phyloP scores from a whole-genome alignment of 208 protist genomes.

The Leishmania aethiopica region DNA sequence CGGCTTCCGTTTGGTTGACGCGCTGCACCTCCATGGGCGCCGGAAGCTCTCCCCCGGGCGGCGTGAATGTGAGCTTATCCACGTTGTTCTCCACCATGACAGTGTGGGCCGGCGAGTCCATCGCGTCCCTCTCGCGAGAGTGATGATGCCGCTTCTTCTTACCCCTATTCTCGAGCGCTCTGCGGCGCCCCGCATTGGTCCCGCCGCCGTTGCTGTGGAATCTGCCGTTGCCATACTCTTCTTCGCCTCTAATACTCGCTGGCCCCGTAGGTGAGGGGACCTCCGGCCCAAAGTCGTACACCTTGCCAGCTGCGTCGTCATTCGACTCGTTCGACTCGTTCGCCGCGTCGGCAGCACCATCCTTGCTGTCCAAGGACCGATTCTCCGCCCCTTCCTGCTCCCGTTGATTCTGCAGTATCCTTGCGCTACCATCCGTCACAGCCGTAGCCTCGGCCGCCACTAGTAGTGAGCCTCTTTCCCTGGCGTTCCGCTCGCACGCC shows the following conservation, averaged over 20 bases:
- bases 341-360: not conserved
- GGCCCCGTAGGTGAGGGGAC: not conserved
- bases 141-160: constrained; percentile 6
- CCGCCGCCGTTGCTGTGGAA: not conserved
- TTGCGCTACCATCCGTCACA: too few species aligned
- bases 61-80: constrained; percentile 11
- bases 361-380: constrained; percentile 15
- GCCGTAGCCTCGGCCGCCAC: not conserved
- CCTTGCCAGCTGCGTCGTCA: not conserved
- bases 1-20: not conserved
- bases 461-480: not conserved
- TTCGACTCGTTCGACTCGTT: not conserved
- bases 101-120: not conserved
- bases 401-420: constrained; percentile 1
- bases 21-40: constrained; percentile 1
- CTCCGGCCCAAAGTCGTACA: constrained; percentile 2
- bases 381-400: constrained; percentile 18
- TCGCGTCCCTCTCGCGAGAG: not conserved
- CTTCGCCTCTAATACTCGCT: not conserved
- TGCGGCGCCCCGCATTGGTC: not conserved
- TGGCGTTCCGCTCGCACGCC: not conserved
- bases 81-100: constrained; percentile 21
- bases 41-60: constrained; percentile 6
- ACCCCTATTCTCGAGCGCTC: not conserved
- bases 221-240: constrained; percentile 3